Base-by-base conservation (phyloP, 2,329 filamentous ascomycete genomes). In the Beauveria scarabaeidicola region DNA sequence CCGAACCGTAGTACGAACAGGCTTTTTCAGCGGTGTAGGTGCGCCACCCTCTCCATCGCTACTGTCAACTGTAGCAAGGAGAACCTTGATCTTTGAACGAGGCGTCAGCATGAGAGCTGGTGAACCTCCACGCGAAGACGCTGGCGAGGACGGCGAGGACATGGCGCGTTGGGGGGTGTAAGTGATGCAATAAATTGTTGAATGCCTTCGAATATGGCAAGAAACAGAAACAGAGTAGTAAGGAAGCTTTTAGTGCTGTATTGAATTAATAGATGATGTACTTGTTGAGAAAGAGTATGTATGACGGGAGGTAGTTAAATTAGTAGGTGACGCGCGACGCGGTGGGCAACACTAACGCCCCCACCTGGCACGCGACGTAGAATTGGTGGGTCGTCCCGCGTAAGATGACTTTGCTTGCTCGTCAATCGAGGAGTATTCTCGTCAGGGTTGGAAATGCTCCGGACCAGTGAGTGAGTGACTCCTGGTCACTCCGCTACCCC, bases 31-130 rank as follows among this genome's bases (percentile, higher is more conserved):
- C 50, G 15, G 29, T 11, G 46, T 46, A 46, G 46, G 36, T 27
- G 25, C 57, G 25, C 10, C 52, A 55, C 17, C 50, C n/a, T 79
- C 77, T 10, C 80, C 81, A 11, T 80, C 80, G 61, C 77, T 78
- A 61, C 71, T 76, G 46, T 80, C 77, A 11, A 83, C 70, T 1
- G 74, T 71, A 29, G 77, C 82, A 27, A 85, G 67, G 55, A 84
- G 69, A 21, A 81, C 80, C 64, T 73, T 75, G 53, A 85, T 75
- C 64, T 84, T 86, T 21, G 83, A 79, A 44, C 72, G 74, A 6
- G 82, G 82, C 11, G 82, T 73, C 53, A 80, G 74, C 47, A 73
- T 76, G 36, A 46, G 60, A 60, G 76, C 72, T 50, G 78, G 74
- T 44, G 72, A 72, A 52, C 74, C 75, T 62, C 70, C 74, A 64